Evolutionary conservation across 129 eudicot genomes (phyloP).

Genomic region (Ambrosia artemisiifolia): DNA sequence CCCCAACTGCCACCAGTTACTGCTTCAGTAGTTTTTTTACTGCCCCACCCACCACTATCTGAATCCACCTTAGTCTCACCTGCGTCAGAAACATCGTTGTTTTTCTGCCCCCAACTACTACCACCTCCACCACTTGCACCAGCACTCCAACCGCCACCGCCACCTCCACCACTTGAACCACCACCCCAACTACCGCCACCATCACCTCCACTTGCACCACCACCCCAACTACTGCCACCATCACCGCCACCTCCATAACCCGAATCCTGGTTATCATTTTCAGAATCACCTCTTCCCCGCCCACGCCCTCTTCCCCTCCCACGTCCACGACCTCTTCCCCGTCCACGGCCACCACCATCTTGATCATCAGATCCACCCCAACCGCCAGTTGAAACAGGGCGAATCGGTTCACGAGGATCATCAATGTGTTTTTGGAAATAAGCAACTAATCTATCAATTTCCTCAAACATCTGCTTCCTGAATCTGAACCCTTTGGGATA

Average conservation of each 20-base stretch:
- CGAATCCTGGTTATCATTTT: constrained; percentile 41
- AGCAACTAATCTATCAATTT: constrained; percentile 73
- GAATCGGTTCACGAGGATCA: constrained; percentile 74
- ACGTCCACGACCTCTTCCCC: constrained; percentile 48
- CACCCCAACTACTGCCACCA: constrained; percentile 3
- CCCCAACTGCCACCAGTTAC: too few relatives aligned
- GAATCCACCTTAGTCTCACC: constrained; percentile 10
- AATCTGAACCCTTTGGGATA: constrained; percentile 90
- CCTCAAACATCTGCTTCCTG: constrained; percentile 77
- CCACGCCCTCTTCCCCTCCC: constrained; percentile 61
- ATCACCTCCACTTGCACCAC: constrained; percentile 6
- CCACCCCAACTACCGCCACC: constrained; percentile 40
- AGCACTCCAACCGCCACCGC: constrained; percentile 32
- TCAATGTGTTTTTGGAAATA: constrained; percentile 86
- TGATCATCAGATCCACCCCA: constrained; percentile 65
- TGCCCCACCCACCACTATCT: constrained; percentile 11
- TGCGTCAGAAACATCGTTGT: not conserved
- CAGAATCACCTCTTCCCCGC: constrained; percentile 39
- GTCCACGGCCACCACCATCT: constrained; percentile 47
- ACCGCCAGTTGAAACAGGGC: constrained; percentile 56
- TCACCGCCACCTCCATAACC: constrained; percentile 45
- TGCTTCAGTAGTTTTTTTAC: not conserved
- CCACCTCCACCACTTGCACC: constrained; percentile 26
- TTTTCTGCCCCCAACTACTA: constrained; percentile 8
- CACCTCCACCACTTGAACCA: constrained; percentile 20